These are phyloP conservation scores for Xylaria arbuscula DNA, from an alignment of 2,329 filamentous ascomycete species.

Conservation along the genomic window DNA sequence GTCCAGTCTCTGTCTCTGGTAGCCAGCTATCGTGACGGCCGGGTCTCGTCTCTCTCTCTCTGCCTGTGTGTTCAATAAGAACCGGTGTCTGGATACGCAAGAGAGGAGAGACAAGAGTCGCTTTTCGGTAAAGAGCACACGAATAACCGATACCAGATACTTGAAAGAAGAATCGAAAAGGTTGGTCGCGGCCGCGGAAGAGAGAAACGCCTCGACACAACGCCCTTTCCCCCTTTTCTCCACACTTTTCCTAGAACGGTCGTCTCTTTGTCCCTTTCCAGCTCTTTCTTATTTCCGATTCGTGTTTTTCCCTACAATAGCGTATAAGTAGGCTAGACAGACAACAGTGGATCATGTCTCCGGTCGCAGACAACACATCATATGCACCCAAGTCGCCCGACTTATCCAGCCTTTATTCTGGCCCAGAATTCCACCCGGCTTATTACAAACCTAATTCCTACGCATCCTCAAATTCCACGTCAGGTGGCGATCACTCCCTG, in stretches of 20 bases:
- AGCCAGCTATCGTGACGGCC: constrained; percentile 24
- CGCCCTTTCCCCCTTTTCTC: constrained; percentile 14
- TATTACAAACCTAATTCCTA: constrained; percentile 38
- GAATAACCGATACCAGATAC: not conserved
- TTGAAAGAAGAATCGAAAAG: constrained; percentile 18
- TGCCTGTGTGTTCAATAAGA: constrained; percentile 27
- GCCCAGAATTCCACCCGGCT: constrained; percentile 47
- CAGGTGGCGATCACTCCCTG: constrained; percentile 46
- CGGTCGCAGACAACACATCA: constrained; percentile 55
- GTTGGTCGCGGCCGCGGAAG: constrained; percentile 14
- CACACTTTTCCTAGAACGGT: constrained; percentile 41
- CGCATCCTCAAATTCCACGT: constrained; percentile 39
- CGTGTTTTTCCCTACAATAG: constrained; percentile 27
- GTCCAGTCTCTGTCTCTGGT: constrained; percentile 19
- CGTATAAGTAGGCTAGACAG: constrained; percentile 29
- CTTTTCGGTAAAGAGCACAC: constrained; percentile 1
- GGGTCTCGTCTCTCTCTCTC: constrained; percentile 25
- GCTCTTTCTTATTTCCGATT: constrained; percentile 34
- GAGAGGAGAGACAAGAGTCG: constrained; percentile 11
- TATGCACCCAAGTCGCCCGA: constrained; percentile 70
- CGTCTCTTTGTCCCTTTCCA: constrained; percentile 30
- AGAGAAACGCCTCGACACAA: constrained; percentile 26
- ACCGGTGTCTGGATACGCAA: constrained; percentile 21
- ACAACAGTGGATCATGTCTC: constrained; percentile 55
- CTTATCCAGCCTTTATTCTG: constrained; percentile 66